Conservation (phyloP, 345 rosid species). For the Dipteronia sinensis region DNA sequence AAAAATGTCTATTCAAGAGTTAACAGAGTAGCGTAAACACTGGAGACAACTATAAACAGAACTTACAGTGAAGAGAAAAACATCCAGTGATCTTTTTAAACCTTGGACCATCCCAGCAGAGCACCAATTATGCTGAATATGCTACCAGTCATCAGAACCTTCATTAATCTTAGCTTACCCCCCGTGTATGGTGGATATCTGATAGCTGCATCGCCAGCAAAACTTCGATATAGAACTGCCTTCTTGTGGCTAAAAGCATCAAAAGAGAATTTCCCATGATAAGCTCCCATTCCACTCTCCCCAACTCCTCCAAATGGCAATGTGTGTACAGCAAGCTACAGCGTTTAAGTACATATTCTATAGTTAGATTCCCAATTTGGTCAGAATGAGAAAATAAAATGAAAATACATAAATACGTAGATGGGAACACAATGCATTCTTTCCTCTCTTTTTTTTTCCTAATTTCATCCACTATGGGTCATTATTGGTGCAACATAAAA, state of each 20-base stretch:
- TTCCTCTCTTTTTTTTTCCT: not conserved
- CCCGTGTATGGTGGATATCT: conserved; percentile 87
- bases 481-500: not conserved
- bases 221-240: conserved; percentile 72
- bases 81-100: conserved; percentile 13
- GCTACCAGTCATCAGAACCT: conserved; percentile 57
- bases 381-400: not conserved
- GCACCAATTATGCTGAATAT: conserved; percentile 51
- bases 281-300: conserved; percentile 88
- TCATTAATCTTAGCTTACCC: conserved; percentile 59
- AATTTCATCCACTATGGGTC: not conserved
- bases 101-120: conserved; percentile 48
- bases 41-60: not conserved
- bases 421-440: not conserved
- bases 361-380: not conserved
- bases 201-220: conserved; percentile 55
- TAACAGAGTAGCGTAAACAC: not conserved
- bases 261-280: conserved; percentile 96
- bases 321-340: conserved; percentile 66
- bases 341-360: not conserved
- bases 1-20: not conserved
- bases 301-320: conserved; percentile 98
- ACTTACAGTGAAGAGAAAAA: not conserved
- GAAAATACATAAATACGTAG: not conserved
- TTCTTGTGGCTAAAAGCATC: conserved; percentile 97